A percentile compares a stretch with the other conserved stretches of the same genome.
phyloP scores from a whole-genome alignment of 106 monocot species.

The Alisma plantagoaquatica region DNA sequence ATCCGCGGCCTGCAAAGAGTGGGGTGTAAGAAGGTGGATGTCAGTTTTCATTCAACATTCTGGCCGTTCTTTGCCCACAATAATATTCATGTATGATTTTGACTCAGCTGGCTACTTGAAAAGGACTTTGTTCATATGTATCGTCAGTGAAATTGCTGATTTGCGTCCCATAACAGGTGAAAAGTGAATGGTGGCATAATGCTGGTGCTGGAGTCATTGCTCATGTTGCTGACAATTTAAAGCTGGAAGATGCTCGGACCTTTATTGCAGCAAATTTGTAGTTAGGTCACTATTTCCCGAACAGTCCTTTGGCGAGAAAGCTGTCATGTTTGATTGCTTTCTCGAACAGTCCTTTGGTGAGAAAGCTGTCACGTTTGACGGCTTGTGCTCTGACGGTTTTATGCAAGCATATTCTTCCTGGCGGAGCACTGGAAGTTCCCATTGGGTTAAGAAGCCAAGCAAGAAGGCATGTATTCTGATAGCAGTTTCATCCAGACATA shows the following conservation, averaged over 20 bases:
- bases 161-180: too few relatives aligned
- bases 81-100: constrained; percentile 74
- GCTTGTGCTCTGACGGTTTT: too few relatives aligned
- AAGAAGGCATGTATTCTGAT: too few relatives aligned
- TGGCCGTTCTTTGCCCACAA: constrained; percentile 97
- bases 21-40: constrained; percentile 97
- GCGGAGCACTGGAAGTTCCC: too few relatives aligned
- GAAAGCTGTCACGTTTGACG: too few relatives aligned
- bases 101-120: too few relatives aligned
- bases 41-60: constrained; percentile 75
- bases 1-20: constrained; percentile 79
- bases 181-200: constrained; percentile 73
- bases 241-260: constrained; percentile 44
- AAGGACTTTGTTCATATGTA: too few relatives aligned
- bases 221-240: constrained; percentile 65
- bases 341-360: background rate
- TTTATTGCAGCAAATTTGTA: constrained; percentile 49
- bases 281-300: background rate
- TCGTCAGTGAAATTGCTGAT: too few relatives aligned
- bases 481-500: too few relatives aligned
- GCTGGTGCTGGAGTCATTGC: constrained; percentile 83
- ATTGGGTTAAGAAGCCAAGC: too few relatives aligned
- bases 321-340: background rate
- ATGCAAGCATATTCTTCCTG: too few relatives aligned
- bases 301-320: background rate